Percentiles rank a stretch among this genome's conserved stretches.
phyloP scores from a whole-genome alignment of 352 stramenopile species.

The Phytopythium sindhum region DNA sequence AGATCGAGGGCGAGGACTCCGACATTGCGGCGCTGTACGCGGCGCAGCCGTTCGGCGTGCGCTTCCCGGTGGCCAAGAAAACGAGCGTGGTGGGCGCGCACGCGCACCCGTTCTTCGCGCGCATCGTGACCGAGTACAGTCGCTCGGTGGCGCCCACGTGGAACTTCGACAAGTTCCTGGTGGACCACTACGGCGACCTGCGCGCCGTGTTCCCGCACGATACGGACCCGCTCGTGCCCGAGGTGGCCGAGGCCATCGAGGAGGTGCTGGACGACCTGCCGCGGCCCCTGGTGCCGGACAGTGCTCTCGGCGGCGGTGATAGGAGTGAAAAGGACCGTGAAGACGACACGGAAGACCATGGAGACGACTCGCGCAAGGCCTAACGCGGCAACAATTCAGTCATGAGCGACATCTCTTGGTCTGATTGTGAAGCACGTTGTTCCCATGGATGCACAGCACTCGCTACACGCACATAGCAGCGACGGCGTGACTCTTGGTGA shows the following conservation, averaged over 20 bases:
- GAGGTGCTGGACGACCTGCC: conserved; percentile 51
- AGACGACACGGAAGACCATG: too few relatives aligned
- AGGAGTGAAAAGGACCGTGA: not conserved
- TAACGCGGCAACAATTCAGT: too few relatives aligned
- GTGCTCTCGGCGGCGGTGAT: too few relatives aligned
- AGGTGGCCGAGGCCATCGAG: conserved; percentile 65
- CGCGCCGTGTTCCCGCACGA: conserved; percentile 70
- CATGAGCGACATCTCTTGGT: too few relatives aligned
- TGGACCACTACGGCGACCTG: conserved; percentile 59
- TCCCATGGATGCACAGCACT: too few relatives aligned
- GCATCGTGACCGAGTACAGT: conserved; percentile 60
- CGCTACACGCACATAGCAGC: too few relatives aligned
- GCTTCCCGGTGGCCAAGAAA: conserved; percentile 57
- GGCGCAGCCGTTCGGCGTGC: conserved; percentile 28
- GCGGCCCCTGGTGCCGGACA: not conserved
- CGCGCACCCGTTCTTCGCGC: conserved; percentile 64
- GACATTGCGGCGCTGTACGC: conserved; percentile 47
- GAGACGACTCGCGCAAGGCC: too few relatives aligned
- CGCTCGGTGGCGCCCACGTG: conserved; percentile 64
- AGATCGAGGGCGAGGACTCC: conserved; percentile 33
- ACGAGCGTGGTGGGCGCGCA: conserved; percentile 34
- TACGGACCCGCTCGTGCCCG: conserved; percentile 53
- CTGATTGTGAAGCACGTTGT: too few relatives aligned
- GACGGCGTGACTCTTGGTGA: too few relatives aligned
- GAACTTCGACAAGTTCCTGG: conserved; percentile 85